Evolutionary conservation across 2,329 filamentous ascomycete species (phyloP).

Genomic region (Aspergillus fischeri): DNA sequence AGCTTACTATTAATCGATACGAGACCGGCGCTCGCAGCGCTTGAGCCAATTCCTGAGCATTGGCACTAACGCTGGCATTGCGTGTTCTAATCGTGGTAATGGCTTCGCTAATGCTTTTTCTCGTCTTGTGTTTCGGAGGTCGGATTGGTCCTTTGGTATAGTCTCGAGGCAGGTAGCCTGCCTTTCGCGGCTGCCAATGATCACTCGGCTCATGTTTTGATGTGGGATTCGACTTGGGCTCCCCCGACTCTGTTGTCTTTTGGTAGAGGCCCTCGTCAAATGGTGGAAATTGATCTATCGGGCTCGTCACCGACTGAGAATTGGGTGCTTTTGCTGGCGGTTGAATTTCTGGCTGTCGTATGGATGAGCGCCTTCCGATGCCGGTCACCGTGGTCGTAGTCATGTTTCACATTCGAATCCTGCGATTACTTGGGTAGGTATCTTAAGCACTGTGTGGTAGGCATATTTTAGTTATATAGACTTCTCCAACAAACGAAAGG

Average conservation of each 20-base stretch:
- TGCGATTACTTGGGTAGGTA: neutral
- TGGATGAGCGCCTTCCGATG: slow-evolving; percentile 37
- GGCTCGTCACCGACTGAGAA: slow-evolving; percentile 31
- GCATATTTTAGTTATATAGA: neutral
- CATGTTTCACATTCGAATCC: slow-evolving; percentile 24
- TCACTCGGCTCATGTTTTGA: slow-evolving; percentile 40
- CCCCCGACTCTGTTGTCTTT: slow-evolving; percentile 21
- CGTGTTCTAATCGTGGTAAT: slow-evolving; percentile 75
- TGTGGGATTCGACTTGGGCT: slow-evolving; percentile 21
- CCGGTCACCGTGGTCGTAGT: slow-evolving; percentile 39
- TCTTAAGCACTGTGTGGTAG: neutral
- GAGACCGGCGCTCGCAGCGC: slow-evolving; percentile 88
- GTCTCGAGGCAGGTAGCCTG: slow-evolving; percentile 45
- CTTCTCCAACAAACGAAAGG: neutral
- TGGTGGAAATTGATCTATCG: slow-evolving; percentile 42
- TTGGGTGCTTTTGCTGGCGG: slow-evolving; percentile 24
- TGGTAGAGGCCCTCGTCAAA: slow-evolving; percentile 37
- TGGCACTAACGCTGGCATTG: slow-evolving; percentile 82
- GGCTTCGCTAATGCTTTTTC: slow-evolving; percentile 89
- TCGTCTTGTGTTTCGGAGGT: slow-evolving; percentile 57
- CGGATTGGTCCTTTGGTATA: slow-evolving; percentile 33
- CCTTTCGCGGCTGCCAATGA: slow-evolving; percentile 60
- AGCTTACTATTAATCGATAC: slow-evolving; percentile 74
- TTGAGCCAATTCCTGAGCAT: slow-evolving; percentile 88
- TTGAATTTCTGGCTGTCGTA: slow-evolving; percentile 33